Conservation (phyloP, 352 stramenopile species). For the Blastocystis sp. region DNA sequence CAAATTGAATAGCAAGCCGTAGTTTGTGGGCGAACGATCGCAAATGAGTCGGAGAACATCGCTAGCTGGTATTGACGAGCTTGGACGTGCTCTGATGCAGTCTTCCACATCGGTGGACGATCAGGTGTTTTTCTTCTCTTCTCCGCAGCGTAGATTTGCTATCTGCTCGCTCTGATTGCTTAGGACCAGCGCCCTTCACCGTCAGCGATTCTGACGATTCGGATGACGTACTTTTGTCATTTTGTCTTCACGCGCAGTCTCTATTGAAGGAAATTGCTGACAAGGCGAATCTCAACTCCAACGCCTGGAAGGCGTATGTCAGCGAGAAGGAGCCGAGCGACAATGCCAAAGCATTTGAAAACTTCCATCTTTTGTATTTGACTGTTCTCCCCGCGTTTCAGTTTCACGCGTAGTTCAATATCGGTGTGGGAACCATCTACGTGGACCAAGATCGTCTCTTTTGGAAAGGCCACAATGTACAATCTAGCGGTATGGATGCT, state of each 20-base stretch:
- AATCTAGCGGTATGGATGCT: neutral
- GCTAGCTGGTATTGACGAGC: constrained; percentile 18
- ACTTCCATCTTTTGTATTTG: neutral
- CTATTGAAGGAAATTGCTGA: neutral
- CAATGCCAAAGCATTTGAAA: neutral
- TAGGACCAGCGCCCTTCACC: neutral
- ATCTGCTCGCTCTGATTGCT: neutral
- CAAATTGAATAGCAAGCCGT: neutral
- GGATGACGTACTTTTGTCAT: neutral
- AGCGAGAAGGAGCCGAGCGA: neutral
- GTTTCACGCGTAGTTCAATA: neutral
- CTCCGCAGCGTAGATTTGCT: neutral
- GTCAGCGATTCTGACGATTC: constrained; percentile 2
- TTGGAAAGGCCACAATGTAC: neutral
- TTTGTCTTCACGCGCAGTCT: neutral
- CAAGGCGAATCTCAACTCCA: neutral
- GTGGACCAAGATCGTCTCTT: constrained; percentile 5
- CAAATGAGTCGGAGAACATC: constrained; percentile 43
- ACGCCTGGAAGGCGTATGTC: neutral
- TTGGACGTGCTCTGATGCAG: neutral
- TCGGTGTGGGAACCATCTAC: neutral
- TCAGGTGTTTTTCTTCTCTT: neutral
- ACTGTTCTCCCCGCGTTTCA: neutral
- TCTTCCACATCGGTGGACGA: neutral
- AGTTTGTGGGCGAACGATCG: neutral